Base-by-base conservation (phyloP, 257 asterid species). In the Jacaranda mimosifolia region DNA sequence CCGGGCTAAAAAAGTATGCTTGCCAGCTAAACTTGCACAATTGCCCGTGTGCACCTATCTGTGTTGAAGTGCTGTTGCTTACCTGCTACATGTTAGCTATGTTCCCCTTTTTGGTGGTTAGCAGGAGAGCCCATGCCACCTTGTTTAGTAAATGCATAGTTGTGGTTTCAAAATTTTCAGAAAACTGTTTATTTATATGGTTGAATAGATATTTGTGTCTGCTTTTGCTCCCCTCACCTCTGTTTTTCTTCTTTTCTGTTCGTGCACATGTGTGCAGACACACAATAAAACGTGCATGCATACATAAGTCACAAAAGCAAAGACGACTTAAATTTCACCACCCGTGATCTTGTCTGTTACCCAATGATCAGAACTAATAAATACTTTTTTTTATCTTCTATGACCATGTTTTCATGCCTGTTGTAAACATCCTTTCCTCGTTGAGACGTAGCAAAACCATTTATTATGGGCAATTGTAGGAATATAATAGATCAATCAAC, bases 1-100 rank as follows among this genome's bases (percentile, higher is more conserved):
- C 84, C 85, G 84, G 73, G 88, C 97, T 74, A 95, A 93, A 84
- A 84, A 95, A 98, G 99, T 93, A 76, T 21, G 45, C 67, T 76
- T 36, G 66, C 56, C 36, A 57, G 36, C 73, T 69, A 14, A 58
- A 51, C 26, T 69, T 55, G 32, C 32, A 42, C 42, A 4, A 36
- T 26, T 63, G 43, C 12, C 18, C 51, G 63, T 64, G 42, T 80
- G 60, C 36, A 3, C n/a, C 63, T 42, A 13, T 26, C 15, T 43
- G 13, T 53, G 14, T 40, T 6, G 35, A 63, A 17, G 32, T 56
- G 49, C 59, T 74, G 77, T 63, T 68, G 57, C 36, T 63, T 21
- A 40, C 14, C 42, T 17, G 63, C 48, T 79, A 43, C 67, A 5
- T 56, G n/a, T 49, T 35, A 19, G 58, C 69, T 15, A 46, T 68